Evolutionary conservation across 306 rosid species (phyloP).

Genomic region (Ziziphus jujuba): DNA sequence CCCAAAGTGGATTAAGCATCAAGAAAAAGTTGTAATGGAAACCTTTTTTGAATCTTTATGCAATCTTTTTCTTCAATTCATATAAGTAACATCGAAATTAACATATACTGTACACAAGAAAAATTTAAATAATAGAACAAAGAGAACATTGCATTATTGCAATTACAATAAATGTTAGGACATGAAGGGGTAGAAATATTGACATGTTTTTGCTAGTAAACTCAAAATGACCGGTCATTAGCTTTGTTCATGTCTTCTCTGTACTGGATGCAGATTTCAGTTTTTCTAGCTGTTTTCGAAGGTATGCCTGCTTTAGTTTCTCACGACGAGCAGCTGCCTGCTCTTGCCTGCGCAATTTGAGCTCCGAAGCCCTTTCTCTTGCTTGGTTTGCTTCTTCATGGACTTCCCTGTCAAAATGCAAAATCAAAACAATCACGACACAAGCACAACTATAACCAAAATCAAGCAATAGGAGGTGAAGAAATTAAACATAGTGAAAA

Average conservation of each 20-base stretch:
- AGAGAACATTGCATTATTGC: too few relatives aligned
- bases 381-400: slow-evolving; percentile 87
- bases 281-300: slow-evolving; percentile 78
- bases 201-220: too few relatives aligned
- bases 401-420: slow-evolving; percentile 68
- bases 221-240: background rate
- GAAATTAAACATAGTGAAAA: too few relatives aligned
- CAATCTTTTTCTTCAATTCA: too few relatives aligned
- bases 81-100: too few relatives aligned
- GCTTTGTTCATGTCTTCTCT: slow-evolving; percentile 19
- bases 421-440: slow-evolving; percentile 5
- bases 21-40: too few relatives aligned
- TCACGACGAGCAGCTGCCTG: slow-evolving; percentile 70
- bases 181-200: too few relatives aligned
- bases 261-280: slow-evolving; percentile 58
- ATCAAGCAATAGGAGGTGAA: background rate
- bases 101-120: too few relatives aligned
- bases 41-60: too few relatives aligned
- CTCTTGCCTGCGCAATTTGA: slow-evolving; percentile 71
- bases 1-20: too few relatives aligned
- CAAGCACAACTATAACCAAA: background rate
- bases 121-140: too few relatives aligned
- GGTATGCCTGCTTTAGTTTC: slow-evolving; percentile 80
- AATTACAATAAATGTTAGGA: too few relatives aligned
- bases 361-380: slow-evolving; percentile 75